Evolutionary conservation across 306 rosid species (phyloP).

Genomic region (Lagenaria siceraria): DNA sequence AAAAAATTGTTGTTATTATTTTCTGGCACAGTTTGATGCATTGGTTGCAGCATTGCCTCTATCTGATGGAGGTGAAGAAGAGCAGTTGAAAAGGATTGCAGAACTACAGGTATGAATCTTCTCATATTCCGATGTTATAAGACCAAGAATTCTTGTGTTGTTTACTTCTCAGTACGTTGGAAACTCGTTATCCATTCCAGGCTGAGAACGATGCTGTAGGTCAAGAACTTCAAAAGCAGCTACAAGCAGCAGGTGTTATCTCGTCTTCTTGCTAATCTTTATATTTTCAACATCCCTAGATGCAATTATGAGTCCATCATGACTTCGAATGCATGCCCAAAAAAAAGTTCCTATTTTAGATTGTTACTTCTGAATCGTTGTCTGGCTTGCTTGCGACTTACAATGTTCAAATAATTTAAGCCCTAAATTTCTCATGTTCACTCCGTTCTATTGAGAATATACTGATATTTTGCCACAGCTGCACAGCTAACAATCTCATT

Average conservation of each 20-base stretch:
- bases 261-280: constrained; percentile 11
- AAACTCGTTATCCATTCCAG: constrained; percentile 20
- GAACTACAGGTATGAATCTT: constrained; percentile 55
- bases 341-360: too few species aligned
- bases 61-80: constrained; percentile 71
- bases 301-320: neutral
- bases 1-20: neutral
- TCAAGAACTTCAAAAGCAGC: constrained; percentile 79
- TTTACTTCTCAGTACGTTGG: neutral
- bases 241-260: constrained; percentile 80
- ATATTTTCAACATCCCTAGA: neutral
- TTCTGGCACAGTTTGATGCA: constrained; percentile 56
- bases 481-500: constrained; percentile 6
- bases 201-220: constrained; percentile 77
- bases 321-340: too few species aligned
- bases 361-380: neutral
- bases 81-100: constrained; percentile 59
- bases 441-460: neutral
- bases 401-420: neutral
- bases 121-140: neutral
- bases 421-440: neutral
- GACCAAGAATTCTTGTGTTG: neutral
- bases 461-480: neutral
- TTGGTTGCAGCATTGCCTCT: constrained; percentile 74
- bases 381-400: neutral